Base-by-base conservation (phyloP, 225 moss, liverwort and hornwort genomes). In the Physcomitrium patens region DNA sequence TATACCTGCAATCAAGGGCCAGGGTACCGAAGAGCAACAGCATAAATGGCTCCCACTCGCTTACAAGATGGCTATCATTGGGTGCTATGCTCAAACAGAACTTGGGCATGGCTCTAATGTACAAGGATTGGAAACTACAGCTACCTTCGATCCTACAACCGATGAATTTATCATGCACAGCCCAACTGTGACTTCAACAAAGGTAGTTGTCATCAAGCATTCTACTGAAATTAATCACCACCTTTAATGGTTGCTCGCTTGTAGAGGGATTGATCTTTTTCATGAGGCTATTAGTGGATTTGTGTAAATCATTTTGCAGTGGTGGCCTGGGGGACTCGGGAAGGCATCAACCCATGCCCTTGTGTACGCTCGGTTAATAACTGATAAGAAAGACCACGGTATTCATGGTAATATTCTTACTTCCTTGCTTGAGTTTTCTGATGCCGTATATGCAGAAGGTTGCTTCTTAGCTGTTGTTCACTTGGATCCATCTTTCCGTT, bases 271-370 rank as follows among this genome's bases (percentile, higher is more conserved):
- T 67, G 9, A 27, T 64, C 44, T 54, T 46, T 46, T 69, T 68
- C 18, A 69, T 78, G 46, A 73, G 61, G 54, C 41, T 70, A 4
- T 67, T 75, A 49, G 43, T 62, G 43, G 44, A 55, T 68, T 55
- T 55, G 64, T 70, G 54, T 14, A 56, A 63, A 62, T 12, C 76
- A 64, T 58, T 65, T 68, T 81, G 78, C 86, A 99, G 91, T 99
- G 94, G 94, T 99, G 99, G 95, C 99, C 95, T 65, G 99, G 99
- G 71, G 99, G 90, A 1, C 95, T 95, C 27, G 95, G 99, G 76
- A 93, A 93, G 85, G 91, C 87, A 63, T 90, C 91, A 51, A 93
- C 95, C 10, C 99, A 99, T 87, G 95, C 90, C 44, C 57, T 99
- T 63, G 85, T 93, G 18, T 99, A 95, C 76, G 91, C 93, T 74